Base-by-base conservation (phyloP, 345 rosid species). In the Triadica sebifera region DNA sequence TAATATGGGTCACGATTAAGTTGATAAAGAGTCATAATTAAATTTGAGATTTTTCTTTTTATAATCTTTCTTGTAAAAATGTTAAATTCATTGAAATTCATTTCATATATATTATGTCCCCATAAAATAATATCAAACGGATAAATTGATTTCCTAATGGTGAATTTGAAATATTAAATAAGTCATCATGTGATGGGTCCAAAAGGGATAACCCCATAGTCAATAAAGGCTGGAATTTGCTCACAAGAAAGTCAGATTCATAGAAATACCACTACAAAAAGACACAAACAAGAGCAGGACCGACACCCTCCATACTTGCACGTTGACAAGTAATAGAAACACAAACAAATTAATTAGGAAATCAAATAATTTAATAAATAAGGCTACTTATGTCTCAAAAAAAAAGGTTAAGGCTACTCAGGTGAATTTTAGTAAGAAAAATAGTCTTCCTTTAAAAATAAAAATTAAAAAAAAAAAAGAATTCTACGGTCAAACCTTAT, bases 281-380 rank as follows among this genome's bases (percentile, higher is more conserved):
- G 39, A 38, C 43, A 22, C 12, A 38, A 43, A 37, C 46, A 75
- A 52, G 71, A 24, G 55, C 61, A 65, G 73, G 62, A 67, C 79
- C 80, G 83, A 83, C 81, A 72, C n/a, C 57, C 12, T 47, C 77
- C 76, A 78, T 69, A 65, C 77, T 77, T 73, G 79, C 80, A 67
- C 75, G 80, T 74, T 77, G 81, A 83, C 81, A 67, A 69, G 41
- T 17, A 67, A 12, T 16, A 65, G 51, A 67, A 69, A 60, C 73
- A 67, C 77, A 77, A 55, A 38, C 46, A 43, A 29, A 29, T 29
- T 29, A 29, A n/a, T n/a, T n/a, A 29, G 34, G 34, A 29, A 29
- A 29, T 29, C 34, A 1, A 29, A 2, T 29, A 29, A 29, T 29
- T 29, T 29, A 29, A 29, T 29, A 29, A 29, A 29, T 29, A 29